Evolutionary conservation across 2,329 filamentous ascomycete genomes (phyloP).

Genomic region (Trichoderma aggressivum): DNA sequence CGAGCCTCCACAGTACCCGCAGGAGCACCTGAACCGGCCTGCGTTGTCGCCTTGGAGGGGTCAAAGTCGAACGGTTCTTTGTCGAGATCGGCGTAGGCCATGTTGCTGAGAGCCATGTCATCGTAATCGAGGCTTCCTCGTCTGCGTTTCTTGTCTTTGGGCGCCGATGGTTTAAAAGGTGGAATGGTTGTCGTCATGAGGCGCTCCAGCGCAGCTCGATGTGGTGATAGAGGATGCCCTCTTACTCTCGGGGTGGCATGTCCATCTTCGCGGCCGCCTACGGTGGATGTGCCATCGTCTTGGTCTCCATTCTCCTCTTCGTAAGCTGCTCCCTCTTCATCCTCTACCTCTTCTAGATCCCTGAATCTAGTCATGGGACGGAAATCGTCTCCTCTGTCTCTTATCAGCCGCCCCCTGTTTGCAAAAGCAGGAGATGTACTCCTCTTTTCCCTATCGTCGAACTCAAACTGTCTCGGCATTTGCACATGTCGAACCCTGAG

Average conservation of each 20-base stretch:
- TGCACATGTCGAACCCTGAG: conserved; percentile 27
- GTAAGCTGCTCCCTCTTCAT: background rate
- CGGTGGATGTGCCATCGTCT: conserved; percentile 26
- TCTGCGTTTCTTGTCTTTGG: conserved; percentile 39
- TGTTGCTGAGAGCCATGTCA: conserved; percentile 51
- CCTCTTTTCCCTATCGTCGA: background rate
- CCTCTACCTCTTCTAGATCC: conserved; percentile 21
- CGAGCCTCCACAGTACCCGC: conserved; percentile 44
- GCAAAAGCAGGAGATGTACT: conserved; percentile 29
- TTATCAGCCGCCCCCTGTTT: conserved; percentile 23
- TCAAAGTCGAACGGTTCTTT: conserved; percentile 56
- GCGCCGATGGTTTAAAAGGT: conserved; percentile 18
- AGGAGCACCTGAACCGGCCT: conserved; percentile 34
- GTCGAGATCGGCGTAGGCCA: conserved; percentile 51
- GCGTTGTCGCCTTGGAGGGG: conserved; percentile 45
- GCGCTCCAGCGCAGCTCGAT: conserved; percentile 25
- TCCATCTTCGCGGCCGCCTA: conserved; percentile 24
- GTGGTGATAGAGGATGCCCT: conserved; percentile 20
- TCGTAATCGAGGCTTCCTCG: conserved; percentile 53
- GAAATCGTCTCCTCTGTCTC: conserved; percentile 20
- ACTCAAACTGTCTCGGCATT: background rate
- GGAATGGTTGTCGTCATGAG: conserved; percentile 24
- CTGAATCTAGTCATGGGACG: conserved; percentile 23
- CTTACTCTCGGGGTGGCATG: conserved; percentile 27
- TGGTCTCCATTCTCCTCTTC: background rate